Conservation (phyloP, 805 yeast genomes). For the Tetrapisispora namnaoensis region DNA sequence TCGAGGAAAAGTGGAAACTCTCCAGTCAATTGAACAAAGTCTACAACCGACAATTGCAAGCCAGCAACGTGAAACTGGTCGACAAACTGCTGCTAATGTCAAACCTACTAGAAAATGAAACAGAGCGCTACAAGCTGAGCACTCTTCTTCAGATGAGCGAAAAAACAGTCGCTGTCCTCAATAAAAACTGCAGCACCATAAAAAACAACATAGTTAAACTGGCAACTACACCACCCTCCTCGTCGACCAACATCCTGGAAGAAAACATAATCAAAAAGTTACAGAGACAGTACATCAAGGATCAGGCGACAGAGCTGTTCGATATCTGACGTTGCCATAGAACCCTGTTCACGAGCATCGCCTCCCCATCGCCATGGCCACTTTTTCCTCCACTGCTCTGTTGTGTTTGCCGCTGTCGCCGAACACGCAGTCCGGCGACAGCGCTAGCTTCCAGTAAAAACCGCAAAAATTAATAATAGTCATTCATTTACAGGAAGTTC, state of each 20-base stretch:
- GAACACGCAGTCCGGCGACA: no score
- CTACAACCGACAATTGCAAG: not conserved
- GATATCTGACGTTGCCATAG: not conserved
- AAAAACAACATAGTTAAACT: not conserved
- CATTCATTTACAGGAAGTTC: no score
- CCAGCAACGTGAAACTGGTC: not conserved
- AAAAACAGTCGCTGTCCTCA: not conserved
- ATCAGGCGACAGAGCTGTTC: slow-evolving; percentile 1
- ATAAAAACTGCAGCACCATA: not conserved
- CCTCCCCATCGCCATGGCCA: no score
- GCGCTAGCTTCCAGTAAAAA: no score
- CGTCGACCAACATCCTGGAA: not conserved
- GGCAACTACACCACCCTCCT: not conserved
- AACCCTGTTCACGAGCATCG: no score
- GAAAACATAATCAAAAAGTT: not conserved
- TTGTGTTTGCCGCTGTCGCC: no score
- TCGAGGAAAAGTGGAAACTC: not conserved
- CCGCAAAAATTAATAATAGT: no score
- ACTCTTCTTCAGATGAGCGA: not conserved
- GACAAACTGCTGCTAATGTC: not conserved
- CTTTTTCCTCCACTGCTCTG: no score
- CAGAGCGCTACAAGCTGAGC: not conserved
- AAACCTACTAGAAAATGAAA: not conserved
- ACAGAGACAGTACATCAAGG: slow-evolving; percentile 2
- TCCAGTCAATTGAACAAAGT: not conserved